Evolutionary conservation across 768 basidiomycete genomes (phyloP), one percentile per base, ranked within the genome.

Genomic region (Termitomyces sp.): DNA sequence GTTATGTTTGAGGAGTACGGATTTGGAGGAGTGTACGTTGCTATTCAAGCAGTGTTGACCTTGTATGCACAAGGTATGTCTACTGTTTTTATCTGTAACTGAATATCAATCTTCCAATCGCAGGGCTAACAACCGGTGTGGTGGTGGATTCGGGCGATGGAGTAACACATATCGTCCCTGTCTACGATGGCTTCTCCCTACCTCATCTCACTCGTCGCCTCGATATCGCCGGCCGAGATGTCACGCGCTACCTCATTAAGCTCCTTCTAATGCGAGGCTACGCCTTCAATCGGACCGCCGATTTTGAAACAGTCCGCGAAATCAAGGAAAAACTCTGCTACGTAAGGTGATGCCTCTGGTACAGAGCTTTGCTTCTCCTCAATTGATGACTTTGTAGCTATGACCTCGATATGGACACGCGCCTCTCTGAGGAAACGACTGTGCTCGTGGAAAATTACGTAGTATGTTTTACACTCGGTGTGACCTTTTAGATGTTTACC

Each of bases 181-280:
- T 99, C 1, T 99, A 96, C 72, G 95, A 98, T 60, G 97, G 97
- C 36, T 98, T 89, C 71, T 88, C 96, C 2, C 86, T 99, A 54
- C 96, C 96, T 1, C 97, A 98, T 74, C 81, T 98, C 49, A 98
- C 94, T 2, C 86, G 90, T 43, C 89, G 97, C 63, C 81, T 99
- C 62, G 97, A 99, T 71, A 98, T 99, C 67, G 97, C 97, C 57
- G 97, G 97, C 20, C 87, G 97, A 65, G 97, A 99, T 72, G 97
- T 99, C 51, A 99, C 97, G 50, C 87, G 95, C 68, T 99, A 99
- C 76, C 81, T 99, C 75, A 99, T 99, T 85, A 99, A 98, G 77
- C 83, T 99, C n/a, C 81, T 99, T 38, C 86, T 98, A 67, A 98
- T 98, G 96, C 88, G 96, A n/a, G 97, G 97, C n/a, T 98, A 99